These are phyloP conservation scores for Cryptococcus jaspeensis DNA, from an alignment of 1,284 basidiomycete genomes.

Conservation along the genomic window DNA sequence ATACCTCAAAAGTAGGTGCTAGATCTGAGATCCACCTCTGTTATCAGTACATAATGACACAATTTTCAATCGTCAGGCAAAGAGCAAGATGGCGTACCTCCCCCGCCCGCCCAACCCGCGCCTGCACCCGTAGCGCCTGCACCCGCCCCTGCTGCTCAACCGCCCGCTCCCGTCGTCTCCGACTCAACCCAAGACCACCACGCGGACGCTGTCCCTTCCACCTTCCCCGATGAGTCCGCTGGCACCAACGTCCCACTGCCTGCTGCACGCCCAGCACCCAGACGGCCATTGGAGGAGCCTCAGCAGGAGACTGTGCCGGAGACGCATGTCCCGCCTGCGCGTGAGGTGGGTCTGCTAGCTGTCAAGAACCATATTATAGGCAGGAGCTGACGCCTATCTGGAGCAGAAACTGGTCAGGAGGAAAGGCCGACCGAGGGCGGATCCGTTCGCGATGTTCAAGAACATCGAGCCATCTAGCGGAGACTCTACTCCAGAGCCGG, in stretches of 20 bases:
- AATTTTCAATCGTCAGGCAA: no score
- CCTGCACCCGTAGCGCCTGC: background rate
- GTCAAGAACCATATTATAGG: no score
- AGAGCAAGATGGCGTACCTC: no score
- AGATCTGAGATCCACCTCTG: no score
- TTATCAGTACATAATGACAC: no score
- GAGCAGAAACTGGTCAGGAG: no score
- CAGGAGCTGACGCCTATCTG: no score
- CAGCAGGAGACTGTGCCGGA: conserved; percentile 8
- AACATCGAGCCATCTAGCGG: no score
- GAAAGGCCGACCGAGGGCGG: no score
- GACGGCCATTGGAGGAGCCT: conserved; percentile 2
- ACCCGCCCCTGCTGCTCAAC: background rate
- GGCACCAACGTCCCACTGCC: no score
- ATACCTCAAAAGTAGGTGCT: no score
- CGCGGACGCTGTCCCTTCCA: conserved; percentile 32
- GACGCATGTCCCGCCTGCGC: background rate
- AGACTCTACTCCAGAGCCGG: background rate
- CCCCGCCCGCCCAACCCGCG: background rate
- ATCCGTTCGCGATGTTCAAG: no score
- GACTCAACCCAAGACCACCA: conserved; percentile 1
- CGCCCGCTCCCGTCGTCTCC: background rate
- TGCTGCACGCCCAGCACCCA: background rate
- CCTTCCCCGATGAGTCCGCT: conserved; percentile 24
- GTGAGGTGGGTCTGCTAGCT: conserved; percentile 8